Percentiles rank a stretch among this genome's conserved stretches.
These are phyloP conservation scores for Wickerhamomyces tratensis DNA, from an alignment of 805 yeast species.

Conservation along the genomic window DNA sequence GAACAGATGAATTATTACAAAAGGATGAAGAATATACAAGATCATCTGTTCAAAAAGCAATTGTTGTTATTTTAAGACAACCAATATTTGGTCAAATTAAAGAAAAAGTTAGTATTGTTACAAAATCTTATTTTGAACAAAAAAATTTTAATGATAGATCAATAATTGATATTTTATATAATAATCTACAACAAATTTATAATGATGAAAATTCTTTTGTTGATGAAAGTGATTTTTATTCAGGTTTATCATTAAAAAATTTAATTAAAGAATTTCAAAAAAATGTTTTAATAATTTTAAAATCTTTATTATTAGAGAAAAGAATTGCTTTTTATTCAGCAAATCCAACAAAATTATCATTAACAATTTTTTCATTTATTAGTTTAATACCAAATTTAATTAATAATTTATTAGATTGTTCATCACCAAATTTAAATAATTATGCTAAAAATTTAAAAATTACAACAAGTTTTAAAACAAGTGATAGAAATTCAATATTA, in stretches of 20 bases:
- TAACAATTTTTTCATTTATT: conserved; percentile 73
- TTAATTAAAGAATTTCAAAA: conserved; percentile 49
- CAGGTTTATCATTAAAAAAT: conserved; percentile 67
- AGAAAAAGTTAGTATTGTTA: conserved; percentile 84
- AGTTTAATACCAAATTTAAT: conserved; percentile 78
- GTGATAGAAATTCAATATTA: conserved; percentile 69
- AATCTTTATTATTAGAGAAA: conserved; percentile 69
- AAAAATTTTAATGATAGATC: conserved; percentile 62
- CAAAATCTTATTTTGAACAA: conserved; percentile 79
- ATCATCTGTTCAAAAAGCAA: conserved; percentile 83
- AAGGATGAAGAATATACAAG: conserved; percentile 63
- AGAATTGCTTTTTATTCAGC: conserved; percentile 69
- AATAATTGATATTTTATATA: conserved; percentile 60
- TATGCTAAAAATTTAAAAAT: conserved; percentile 40
- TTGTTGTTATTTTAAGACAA: conserved; percentile 76
- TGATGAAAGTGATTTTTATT: conserved; percentile 51
- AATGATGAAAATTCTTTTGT: conserved; percentile 12
- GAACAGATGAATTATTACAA: conserved; percentile 46
- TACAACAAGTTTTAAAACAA: conserved; percentile 63
- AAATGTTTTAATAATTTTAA: conserved; percentile 57
- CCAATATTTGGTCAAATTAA: conserved; percentile 85
- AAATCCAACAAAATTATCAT: conserved; percentile 72
- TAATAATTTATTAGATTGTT: conserved; percentile 62
- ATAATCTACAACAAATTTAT: conserved; percentile 44
- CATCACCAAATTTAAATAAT: conserved; percentile 61